Evolutionary conservation across 78 protist genomes (phyloP), one percentile per base, ranked within the genome.

Genomic region (Parvularia atlantis): DNA sequence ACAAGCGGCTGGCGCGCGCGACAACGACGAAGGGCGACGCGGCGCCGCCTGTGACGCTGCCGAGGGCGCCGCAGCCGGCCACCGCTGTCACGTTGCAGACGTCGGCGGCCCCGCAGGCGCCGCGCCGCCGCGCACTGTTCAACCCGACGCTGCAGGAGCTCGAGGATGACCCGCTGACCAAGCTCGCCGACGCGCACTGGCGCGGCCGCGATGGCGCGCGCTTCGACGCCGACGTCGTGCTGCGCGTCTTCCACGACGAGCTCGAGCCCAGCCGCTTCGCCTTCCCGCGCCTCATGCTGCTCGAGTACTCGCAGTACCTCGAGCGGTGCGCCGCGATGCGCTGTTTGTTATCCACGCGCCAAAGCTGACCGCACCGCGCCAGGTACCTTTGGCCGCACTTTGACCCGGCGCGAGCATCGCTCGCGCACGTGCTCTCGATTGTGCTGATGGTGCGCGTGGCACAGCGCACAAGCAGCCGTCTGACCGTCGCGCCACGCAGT

Each of bases 331-430:
- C 66, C 35, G 76, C 33, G 48, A 39, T 19, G 71, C 58, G 19
- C 24, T 66, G 3, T 9, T 46, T 17, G 75, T 58, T 57, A 43
- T 63, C 28, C 74, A 68, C 43, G 65, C 61, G n/a, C 36, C 37
- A 31, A 11, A 43, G 0, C 60, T 63, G 22, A 36, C 54, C 33
- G 35, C 69, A 20, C 40, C 69, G 58, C 71, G 74, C 80, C 60
- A 72, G 83, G 41, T 87, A 76, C 71, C 80, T 91, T 48, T 86
- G 91, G 93, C 89, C 89, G 44, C 39, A 85, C 43, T 85, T 74
- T 31, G 77, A 73, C 63, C 37, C 80, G 14, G 46, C 28, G 26
- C 33, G 22, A 13, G 10, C 82, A 1, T 11, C 68, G 22, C 14
- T 0, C 17, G 54, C 9, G 61, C 85, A 77, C 53, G 24, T 77